Evolutionary conservation across 169 alveolate genomes (phyloP), one percentile per base, ranked within the genome.

Genomic region (Plasmodium coatneyi): DNA sequence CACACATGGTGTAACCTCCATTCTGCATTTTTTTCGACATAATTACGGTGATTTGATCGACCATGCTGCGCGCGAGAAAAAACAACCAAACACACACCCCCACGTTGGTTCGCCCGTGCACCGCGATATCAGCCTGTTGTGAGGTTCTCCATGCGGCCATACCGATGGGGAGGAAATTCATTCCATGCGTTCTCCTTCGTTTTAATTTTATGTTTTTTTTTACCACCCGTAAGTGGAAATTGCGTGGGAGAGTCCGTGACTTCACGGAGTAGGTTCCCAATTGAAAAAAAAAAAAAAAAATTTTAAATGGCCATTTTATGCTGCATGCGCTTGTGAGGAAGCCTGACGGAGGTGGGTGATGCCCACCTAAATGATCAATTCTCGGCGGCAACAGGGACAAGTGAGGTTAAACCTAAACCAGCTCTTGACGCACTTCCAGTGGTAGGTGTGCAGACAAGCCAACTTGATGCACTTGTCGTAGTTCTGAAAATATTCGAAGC

Each of bases 361-460:
- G 32, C 6, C 76, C 2, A 5, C 36, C 74, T 82, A 82, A 54
- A 82, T 6, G 78, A 1, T 7, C 25, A 82, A 19, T 9, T 49
- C 41, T 22, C 71, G 90, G 2, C 93, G 56, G 41, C 93, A 86
- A 43, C 93, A 86, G n/a, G 96, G 96, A 52, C 96, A 95, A 7
- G 95, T 95, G 30, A 92, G 92, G 22, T 95, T 92, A 92, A 95
- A 92, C 76, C 70, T 84, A 52, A 95, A 84, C 96, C 96, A 95
- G 25, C 82, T 95, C 52, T 95, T 78, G 52, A 95, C 95, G 56
- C 96, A 95, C 36, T 95, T 95, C 82, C 92, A 83, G 52, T 95
- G 96, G 79, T 92, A 95, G 74, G 95, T 92, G 84, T 95, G 96
- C 1, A 92, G 82, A 46, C 96, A 95, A 10, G 80, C 92, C 41